Evolutionary conservation across 2,329 filamentous ascomycete genomes (phyloP).

Genomic region (Byssothecium circinans): DNA sequence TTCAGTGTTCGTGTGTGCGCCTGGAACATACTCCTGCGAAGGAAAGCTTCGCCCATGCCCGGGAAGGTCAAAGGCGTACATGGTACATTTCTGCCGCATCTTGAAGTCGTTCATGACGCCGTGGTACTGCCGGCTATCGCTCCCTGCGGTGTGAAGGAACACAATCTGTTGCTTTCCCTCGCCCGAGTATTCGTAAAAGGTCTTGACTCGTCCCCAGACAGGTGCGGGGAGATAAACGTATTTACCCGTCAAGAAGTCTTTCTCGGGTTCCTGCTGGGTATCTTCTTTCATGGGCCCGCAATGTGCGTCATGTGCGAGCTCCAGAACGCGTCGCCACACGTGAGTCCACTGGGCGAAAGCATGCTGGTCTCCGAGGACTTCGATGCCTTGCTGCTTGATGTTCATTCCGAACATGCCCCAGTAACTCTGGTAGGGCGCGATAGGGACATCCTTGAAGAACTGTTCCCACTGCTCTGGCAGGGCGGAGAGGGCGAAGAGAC

Average conservation of each 20-base stretch:
- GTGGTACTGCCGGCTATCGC: slow-evolving; percentile 54
- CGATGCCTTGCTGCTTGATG: slow-evolving; percentile 53
- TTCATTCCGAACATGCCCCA: slow-evolving; percentile 54
- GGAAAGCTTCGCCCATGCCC: slow-evolving; percentile 55
- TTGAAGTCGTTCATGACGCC: slow-evolving; percentile 54
- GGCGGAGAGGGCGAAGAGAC: slow-evolving; percentile 45
- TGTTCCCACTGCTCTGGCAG: slow-evolving; percentile 51
- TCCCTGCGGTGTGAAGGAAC: slow-evolving; percentile 52
- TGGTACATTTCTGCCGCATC: slow-evolving; percentile 52
- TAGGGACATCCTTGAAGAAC: slow-evolving; percentile 49
- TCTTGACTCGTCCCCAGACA: slow-evolving; percentile 52
- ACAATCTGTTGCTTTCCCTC: slow-evolving; percentile 51
- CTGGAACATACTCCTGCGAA: slow-evolving; percentile 44
- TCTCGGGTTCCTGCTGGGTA: slow-evolving; percentile 37
- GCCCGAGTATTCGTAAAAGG: slow-evolving; percentile 54
- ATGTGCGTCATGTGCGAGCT: slow-evolving; percentile 52
- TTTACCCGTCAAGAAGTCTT: slow-evolving; percentile 51
- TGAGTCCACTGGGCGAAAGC: slow-evolving; percentile 51
- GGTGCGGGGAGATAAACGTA: slow-evolving; percentile 53
- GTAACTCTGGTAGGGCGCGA: slow-evolving; percentile 50
- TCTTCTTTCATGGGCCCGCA: slow-evolving; percentile 49
- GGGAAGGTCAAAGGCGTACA: slow-evolving; percentile 55
- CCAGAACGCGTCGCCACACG: slow-evolving; percentile 53
- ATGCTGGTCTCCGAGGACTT: slow-evolving; percentile 50
- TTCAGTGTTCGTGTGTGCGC: slow-evolving; percentile 53